phyloP scores from a whole-genome alignment of 2,329 filamentous ascomycete genomes.

The Trichoderma koningii region DNA sequence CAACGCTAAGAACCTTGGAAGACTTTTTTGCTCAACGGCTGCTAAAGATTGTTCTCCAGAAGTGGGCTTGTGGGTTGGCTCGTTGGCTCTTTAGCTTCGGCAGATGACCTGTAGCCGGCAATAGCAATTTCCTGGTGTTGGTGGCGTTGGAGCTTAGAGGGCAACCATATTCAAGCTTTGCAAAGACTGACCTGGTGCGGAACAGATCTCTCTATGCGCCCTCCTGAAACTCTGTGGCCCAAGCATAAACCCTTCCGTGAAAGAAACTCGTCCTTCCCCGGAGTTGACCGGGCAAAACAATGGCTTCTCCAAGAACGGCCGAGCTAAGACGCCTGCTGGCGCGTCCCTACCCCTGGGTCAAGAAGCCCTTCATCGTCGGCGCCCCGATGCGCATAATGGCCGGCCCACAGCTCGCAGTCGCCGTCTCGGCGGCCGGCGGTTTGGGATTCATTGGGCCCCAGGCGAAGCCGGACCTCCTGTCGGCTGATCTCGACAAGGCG shows the following conservation, averaged over 20 bases:
- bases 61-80: neutral
- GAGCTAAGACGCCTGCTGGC: constrained; percentile 24
- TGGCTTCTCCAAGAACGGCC: constrained; percentile 12
- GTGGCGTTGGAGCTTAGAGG: no score
- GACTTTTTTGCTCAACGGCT: neutral
- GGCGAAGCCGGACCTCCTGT: constrained; percentile 39
- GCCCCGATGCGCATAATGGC: constrained; percentile 71
- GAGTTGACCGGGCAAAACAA: neutral
- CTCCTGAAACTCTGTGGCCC: no score
- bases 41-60: neutral
- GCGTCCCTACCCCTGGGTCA: constrained; percentile 35
- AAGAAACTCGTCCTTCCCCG: neutral
- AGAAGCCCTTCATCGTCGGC: constrained; percentile 55
- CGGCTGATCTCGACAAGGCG: constrained; percentile 38
- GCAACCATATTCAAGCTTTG: no score
- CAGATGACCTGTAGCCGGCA: neutral
- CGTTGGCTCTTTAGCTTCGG: neutral
- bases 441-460: constrained; percentile 54
- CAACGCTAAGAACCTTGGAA: neutral
- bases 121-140: neutral
- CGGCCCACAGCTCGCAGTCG: constrained; percentile 56
- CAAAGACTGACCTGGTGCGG: neutral
- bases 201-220: neutral
- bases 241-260: neutral
- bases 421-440: constrained; percentile 71